phyloP scores from a whole-genome alignment of 2,329 filamentous ascomycete genomes.

The Verticillium zaregamsianum region DNA sequence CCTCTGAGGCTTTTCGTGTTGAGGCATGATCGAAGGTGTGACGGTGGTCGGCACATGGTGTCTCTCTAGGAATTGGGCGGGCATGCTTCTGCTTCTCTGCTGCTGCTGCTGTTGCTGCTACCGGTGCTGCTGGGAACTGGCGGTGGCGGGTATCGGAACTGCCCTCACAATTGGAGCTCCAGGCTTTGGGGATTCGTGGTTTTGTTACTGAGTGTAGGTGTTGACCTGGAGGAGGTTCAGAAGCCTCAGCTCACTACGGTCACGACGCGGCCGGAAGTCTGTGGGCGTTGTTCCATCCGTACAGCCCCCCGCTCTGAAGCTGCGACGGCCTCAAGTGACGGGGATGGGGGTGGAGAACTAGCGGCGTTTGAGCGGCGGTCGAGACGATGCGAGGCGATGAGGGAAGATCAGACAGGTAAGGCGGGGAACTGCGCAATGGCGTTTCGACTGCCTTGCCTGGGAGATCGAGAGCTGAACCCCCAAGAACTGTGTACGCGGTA shows the following conservation, averaged over 20 bases:
- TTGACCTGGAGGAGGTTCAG: conserved; percentile 48
- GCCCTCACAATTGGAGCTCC: not conserved
- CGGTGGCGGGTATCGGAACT: not conserved
- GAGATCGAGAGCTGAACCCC: conserved; percentile 17
- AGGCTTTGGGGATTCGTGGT: not conserved
- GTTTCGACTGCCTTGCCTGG: conserved; percentile 3
- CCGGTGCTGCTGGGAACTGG: not conserved
- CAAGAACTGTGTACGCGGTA: conserved; percentile 1
- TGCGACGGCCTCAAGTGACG: not conserved
- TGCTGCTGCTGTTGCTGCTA: not conserved
- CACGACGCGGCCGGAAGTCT: conserved; percentile 38
- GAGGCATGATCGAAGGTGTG: conserved; percentile 40
- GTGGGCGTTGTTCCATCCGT: conserved; percentile 12
- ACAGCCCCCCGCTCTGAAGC: conserved; percentile 1
- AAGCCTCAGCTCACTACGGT: conserved; percentile 48
- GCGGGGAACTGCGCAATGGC: not conserved
- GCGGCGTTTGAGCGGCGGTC: conserved; percentile 1
- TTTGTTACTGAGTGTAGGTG: conserved; percentile 29
- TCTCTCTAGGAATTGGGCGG: conserved; percentile 32
- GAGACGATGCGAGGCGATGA: not conserved
- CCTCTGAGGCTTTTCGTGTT: conserved; percentile 21
- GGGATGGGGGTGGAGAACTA: not conserved
- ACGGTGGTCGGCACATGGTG: conserved; percentile 38
- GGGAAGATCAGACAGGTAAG: not conserved
- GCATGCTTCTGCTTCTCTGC: conserved; percentile 22